Evolutionary conservation across 768 basidiomycete genomes (phyloP), one percentile per base, ranked within the genome.

Genomic region (Boletus subcaerulescens): DNA sequence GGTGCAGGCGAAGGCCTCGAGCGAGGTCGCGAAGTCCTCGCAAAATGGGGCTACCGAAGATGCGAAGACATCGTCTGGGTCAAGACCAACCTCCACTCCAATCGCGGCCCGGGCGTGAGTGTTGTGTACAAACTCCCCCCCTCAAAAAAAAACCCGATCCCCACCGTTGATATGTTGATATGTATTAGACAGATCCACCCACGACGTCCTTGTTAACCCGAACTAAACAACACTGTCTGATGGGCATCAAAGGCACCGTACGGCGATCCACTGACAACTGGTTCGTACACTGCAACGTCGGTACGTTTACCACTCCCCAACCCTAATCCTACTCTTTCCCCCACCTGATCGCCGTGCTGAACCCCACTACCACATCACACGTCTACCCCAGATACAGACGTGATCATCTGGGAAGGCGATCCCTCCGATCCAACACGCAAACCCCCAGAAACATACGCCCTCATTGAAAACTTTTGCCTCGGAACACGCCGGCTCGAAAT

Each of bases 1-100:
- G 93, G 93, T 3, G 89, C 89, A 7, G 86, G 87, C 4, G 92
- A 91, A 46, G 97, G 94, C 0, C 77, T 99, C 29, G 97, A 99
- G 68, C 79, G 87, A 33, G 97, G 97, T 0, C 75, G 95, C 33
- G 96, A 98, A 70, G 76, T 95, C 26, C 79, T 99, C 38, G 89
- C 87, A 2, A 89, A 84, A 70, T 99, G 96, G 95, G 97, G 96
- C 4, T 96, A 93, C 67, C 76, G 93, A 41, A 74, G 97, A 48
- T 97, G 93, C 64, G 97, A 99, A 65, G 97, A 99, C 67, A 91
- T 99, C n/a, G 91, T 97, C 5, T 98, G 94, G 95, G 88, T 97
- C 52, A 93, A 93, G 75, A 95, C 93, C 44, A 99, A 98, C 68
- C 80, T 80, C 55, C 77, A 72, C 20, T 79, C 74, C 22, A 89